Conservation (phyloP, 2,329 filamentous ascomycete species). For the Apiospora sp. region DNA sequence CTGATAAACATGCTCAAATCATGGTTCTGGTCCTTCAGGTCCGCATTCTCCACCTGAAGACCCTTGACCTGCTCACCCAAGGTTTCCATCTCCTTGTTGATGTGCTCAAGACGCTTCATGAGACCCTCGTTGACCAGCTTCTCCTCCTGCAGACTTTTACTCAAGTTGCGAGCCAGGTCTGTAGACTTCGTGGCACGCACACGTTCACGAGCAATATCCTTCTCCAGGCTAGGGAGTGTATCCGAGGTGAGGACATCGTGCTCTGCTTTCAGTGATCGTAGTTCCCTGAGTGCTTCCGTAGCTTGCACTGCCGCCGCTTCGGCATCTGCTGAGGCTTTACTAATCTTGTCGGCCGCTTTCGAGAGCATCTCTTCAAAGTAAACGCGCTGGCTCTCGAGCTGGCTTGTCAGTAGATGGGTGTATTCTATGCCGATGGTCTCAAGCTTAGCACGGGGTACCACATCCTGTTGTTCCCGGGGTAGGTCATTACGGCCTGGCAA, state of each 20-base stretch:
- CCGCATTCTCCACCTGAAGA: constrained; percentile 69
- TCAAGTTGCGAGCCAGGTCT: constrained; percentile 76
- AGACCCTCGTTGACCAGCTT: constrained; percentile 84
- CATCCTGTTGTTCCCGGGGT: constrained; percentile 61
- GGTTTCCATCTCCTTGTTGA: constrained; percentile 68
- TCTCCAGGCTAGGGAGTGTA: constrained; percentile 74
- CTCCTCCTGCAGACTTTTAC: constrained; percentile 83
- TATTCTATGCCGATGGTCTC: constrained; percentile 91
- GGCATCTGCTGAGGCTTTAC: constrained; percentile 73
- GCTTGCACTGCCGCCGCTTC: constrained; percentile 65
- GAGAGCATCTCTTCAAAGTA: constrained; percentile 95
- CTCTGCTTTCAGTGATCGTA: constrained; percentile 61
- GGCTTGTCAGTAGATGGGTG: constrained; percentile 89
- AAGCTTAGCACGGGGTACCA: constrained; percentile 73
- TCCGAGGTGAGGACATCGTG: constrained; percentile 60
- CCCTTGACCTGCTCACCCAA: constrained; percentile 65
- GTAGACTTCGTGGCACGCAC: constrained; percentile 75
- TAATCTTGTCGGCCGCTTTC: constrained; percentile 89
- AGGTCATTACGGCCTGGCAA: constrained; percentile 65
- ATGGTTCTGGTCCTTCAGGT: constrained; percentile 85
- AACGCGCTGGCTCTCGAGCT: constrained; percentile 88
- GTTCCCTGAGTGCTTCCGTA: constrained; percentile 56
- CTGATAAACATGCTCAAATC: constrained; percentile 90
- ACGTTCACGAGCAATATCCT: constrained; percentile 73
- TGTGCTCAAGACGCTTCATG: constrained; percentile 79